phyloP scores from a whole-genome alignment of 1,139 yeast species.

The Suhomyces taliae region DNA sequence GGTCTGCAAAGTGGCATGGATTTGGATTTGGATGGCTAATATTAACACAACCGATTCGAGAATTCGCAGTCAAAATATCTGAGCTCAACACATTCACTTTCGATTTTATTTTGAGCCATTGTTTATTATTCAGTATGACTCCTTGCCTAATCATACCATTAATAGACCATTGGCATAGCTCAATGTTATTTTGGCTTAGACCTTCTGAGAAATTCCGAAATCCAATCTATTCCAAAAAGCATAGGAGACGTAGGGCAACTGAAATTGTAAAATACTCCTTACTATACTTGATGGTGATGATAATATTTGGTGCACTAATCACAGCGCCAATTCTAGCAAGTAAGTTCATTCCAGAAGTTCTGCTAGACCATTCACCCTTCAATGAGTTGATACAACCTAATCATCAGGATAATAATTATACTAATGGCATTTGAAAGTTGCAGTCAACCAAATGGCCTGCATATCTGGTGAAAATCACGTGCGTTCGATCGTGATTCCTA shows the following conservation, averaged over 20 bases:
- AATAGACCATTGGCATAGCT: conserved; percentile 41
- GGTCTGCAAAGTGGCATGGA: conserved; percentile 78
- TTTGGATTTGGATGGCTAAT: conserved; percentile 60
- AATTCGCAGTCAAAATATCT: conserved; percentile 61
- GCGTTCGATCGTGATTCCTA: neutral
- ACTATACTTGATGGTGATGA: conserved; percentile 21
- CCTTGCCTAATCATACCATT: conserved; percentile 70
- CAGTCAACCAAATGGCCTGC: too few relatives aligned
- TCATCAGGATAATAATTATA: conserved; percentile 2
- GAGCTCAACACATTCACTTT: conserved; percentile 70
- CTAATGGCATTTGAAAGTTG: neutral
- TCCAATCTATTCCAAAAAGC: conserved; percentile 27
- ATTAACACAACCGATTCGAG: conserved; percentile 68
- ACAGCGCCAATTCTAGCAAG: conserved; percentile 28
- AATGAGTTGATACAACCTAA: conserved; percentile 56
- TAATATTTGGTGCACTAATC: conserved; percentile 19
- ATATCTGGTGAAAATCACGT: neutral
- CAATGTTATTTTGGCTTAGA: conserved; percentile 39
- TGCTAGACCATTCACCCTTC: conserved; percentile 16
- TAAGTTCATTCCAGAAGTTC: conserved; percentile 18
- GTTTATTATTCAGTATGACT: conserved; percentile 55
- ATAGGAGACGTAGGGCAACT: conserved; percentile 16
- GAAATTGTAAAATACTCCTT: conserved; percentile 12
- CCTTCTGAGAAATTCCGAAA: conserved; percentile 29
- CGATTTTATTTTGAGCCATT: conserved; percentile 72